phyloP scores from a whole-genome alignment of 169 alveolate genomes.

The Cyclospora cayetanensis region DNA sequence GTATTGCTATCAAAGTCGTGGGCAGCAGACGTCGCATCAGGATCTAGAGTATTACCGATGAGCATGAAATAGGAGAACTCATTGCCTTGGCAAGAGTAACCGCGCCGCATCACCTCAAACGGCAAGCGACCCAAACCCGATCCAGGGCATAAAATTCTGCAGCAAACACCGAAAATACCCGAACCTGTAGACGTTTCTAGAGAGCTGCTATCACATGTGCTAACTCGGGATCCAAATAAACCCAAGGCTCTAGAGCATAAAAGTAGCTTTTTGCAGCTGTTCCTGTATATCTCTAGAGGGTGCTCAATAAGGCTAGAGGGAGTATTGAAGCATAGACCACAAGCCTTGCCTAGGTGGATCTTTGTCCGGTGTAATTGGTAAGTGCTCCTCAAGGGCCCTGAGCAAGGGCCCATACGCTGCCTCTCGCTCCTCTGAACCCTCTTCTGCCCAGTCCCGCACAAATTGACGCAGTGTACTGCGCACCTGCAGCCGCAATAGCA shows the following conservation, averaged over 20 bases:
- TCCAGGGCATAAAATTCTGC: conserved; percentile 94
- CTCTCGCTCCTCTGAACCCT: conserved; percentile 95
- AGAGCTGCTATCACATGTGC: neutral
- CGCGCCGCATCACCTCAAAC: conserved; percentile 95
- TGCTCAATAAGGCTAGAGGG: neutral
- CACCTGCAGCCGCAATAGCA: conserved; percentile 76
- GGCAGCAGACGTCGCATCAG: neutral
- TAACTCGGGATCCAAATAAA: neutral
- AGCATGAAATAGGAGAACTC: conserved; percentile 98
- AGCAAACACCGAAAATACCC: neutral
- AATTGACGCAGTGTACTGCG: conserved; percentile 95
- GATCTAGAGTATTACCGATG: conserved; percentile 79
- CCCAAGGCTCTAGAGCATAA: conserved; percentile 7
- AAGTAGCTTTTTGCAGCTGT: neutral
- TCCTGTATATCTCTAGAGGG: neutral
- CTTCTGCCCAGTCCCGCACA: conserved; percentile 95
- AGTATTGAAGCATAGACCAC: neutral
- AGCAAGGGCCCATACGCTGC: conserved; percentile 93
- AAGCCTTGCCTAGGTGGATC: conserved; percentile 28
- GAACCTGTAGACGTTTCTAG: neutral
- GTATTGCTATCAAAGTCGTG: neutral
- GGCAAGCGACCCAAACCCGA: conserved; percentile 98
- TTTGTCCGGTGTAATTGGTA: conserved; percentile 72
- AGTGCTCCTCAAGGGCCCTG: conserved; percentile 88
- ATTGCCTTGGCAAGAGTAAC: conserved; percentile 98